Base-by-base conservation (phyloP, 1,284 basidiomycete species). In the Naganishia sp. region DNA sequence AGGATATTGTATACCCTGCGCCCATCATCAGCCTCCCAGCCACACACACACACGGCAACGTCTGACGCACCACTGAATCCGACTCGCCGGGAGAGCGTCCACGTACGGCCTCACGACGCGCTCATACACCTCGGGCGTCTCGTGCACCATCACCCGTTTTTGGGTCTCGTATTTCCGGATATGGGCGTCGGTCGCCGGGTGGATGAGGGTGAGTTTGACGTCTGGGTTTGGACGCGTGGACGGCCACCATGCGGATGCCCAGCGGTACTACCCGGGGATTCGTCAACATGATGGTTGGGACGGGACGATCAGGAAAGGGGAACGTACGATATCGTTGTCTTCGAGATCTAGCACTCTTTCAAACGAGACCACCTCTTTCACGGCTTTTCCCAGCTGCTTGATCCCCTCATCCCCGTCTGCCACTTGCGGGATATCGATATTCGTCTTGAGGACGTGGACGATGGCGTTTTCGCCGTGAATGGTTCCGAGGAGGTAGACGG, bases 111-210 rank as follows among this genome's bases (percentile, higher is more conserved):
- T 83, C 4, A 92, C 90, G 61, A 92, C 83, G 2, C 76, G 72
- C 45, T 82, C 76, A 75, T 92, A 95, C 17, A 92, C 69, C 39
- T 84, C 84, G 0, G 90, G 89, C 0, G 92, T 94, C 79, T 97
- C 94, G 43, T 81, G 82, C 10, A 98, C 84, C 77, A 98, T 85
- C 43, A 85, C 73, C 2, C 85, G 81, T 18, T 84, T 82, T 76
- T 97, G 94, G 39, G 81, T 84, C 0, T 89, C 87, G 78, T 97
- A 95, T 88, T 95, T 94, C 67, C 83, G 83, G 68, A 94, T 86
- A 73, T 94, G 92, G 0, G 85, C 84, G 15, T 90, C 87, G 0
- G 90, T 93, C 6, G 90, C 90, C 10, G 92, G 92, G 72, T 83
- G 89, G 64, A 93, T 87, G 31, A 93, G 79, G 70, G 86, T 89